Evolutionary conservation across 805 yeast species (phyloP).

Genomic region (Metschnikowia continentalis): DNA sequence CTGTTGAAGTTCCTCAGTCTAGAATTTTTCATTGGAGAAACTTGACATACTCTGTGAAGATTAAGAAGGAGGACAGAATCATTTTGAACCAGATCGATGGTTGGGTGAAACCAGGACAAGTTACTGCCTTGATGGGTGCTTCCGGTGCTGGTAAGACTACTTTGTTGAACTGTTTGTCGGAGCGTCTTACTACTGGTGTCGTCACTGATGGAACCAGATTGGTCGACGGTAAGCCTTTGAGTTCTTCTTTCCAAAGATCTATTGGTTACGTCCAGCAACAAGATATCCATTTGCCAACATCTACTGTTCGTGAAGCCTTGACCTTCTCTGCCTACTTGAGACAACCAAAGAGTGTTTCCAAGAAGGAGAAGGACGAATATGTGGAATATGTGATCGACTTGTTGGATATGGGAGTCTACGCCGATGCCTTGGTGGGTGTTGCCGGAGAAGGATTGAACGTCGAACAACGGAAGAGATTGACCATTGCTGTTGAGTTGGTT

Average conservation of each 20-base stretch:
- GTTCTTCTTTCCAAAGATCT: conserved; percentile 64
- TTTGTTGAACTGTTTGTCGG: conserved; percentile 65
- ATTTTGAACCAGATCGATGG: conserved; percentile 48
- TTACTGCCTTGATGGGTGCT: conserved; percentile 81
- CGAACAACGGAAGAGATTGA: conserved; percentile 25
- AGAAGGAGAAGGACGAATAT: conserved; percentile 57
- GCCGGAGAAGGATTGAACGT: conserved; percentile 53
- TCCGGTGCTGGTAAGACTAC: conserved; percentile 89
- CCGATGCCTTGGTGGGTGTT: conserved; percentile 78
- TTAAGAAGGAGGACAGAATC: conserved; percentile 33
- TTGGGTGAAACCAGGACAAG: conserved; percentile 75
- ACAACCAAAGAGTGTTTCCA: conserved; percentile 57
- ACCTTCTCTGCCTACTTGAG: conserved; percentile 68
- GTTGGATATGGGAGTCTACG: conserved; percentile 64
- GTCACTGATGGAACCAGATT: conserved; percentile 57
- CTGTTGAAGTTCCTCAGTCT: conserved; percentile 9
- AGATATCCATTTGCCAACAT: conserved; percentile 64
- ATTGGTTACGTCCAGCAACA: conserved; percentile 83
- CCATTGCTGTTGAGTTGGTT: conserved; percentile 69
- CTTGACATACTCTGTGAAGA: conserved; percentile 34
- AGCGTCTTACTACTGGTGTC: conserved; percentile 65
- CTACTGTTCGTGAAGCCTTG: conserved; percentile 73
- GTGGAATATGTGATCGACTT: conserved; percentile 65
- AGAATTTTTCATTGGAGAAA: conserved; percentile 37
- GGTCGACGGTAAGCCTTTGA: conserved; percentile 65